These are phyloP conservation scores for Nicotiana otophora DNA, from an alignment of 257 asterid species.

Conservation along the genomic window DNA sequence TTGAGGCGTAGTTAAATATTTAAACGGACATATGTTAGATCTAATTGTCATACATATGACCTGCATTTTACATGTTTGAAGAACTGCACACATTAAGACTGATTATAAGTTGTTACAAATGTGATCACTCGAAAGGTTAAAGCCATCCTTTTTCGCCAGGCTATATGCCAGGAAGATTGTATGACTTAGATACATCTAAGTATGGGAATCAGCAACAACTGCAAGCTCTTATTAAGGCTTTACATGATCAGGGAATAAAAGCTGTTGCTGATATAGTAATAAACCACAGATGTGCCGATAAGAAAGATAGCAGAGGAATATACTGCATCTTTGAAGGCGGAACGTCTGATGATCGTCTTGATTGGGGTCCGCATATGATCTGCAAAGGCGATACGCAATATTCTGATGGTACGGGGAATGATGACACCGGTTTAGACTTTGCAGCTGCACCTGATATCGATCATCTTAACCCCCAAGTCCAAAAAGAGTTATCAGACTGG, in stretches of 20 bases:
- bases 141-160: constrained; percentile 26
- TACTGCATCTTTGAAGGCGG: constrained; percentile 83
- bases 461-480: constrained; percentile 62
- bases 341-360: constrained; percentile 68
- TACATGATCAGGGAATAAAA: constrained; percentile 51
- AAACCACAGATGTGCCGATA: constrained; percentile 75
- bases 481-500: constrained; percentile 70
- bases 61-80: neutral
- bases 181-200: constrained; percentile 69
- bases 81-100: neutral
- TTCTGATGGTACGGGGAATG: constrained; percentile 70
- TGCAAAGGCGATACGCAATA: constrained; percentile 51
- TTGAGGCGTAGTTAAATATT: too few species aligned
- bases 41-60: neutral
- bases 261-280: constrained; percentile 75
- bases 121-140: neutral
- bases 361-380: constrained; percentile 74
- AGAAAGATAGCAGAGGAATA: constrained; percentile 53
- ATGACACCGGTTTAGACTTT: constrained; percentile 47
- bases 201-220: constrained; percentile 58
- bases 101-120: neutral
- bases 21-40: neutral
- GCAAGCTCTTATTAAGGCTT: constrained; percentile 32
- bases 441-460: constrained; percentile 65
- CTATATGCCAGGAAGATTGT: constrained; percentile 68